Evolutionary conservation across 352 stramenopile genomes (phyloP), one percentile per base, ranked within the genome.

Genomic region (Pythium oligandrum): DNA sequence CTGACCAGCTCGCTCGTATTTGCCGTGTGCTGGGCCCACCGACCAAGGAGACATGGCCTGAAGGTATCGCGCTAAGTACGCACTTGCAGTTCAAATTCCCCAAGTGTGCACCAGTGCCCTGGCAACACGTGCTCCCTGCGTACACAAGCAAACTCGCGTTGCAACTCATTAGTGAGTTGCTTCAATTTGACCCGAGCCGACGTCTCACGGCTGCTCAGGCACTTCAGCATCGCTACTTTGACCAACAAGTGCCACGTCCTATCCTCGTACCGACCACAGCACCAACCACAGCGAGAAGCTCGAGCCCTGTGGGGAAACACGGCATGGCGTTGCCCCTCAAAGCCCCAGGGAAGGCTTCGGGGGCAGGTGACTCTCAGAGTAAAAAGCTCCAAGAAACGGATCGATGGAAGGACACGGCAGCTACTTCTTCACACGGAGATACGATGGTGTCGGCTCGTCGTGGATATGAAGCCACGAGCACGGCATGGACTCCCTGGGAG

Each of bases 1-100:
- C 93, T 17, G 96, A 99, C 72, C 90, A 99, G 69, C 85, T 99
- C 32, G 92, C 92, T 61, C 97, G 97, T 35, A 98, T 98, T 56
- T 96, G 83, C 73, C 86, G 80, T 38, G 74, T 98, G n/a, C 63
- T 98, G 26, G 93, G 93, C 5, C 80, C 87, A 4, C 95, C 96
- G 2, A 96, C 83, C 0, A 86, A 86, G 42, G 70, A 89, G 37
- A 91, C 42, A 17, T 99, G 96, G 96, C 70, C 80, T 9, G 93
- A 98, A 40, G 95, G 92, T 40, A 67, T 96, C 40, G 68, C 63
- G 37, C 86, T 94, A 47, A 87, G 92, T 36, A 80, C 83, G 42
- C 77, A 94, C 36, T 90, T 98, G 87, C 78, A 95, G 53, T 96
- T 97, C 58, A 81, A 83, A 42, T 97, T 98, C 56, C 94, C 93